Percentiles rank a stretch among this genome's conserved stretches.
These are phyloP conservation scores for Phyllosticta citribraziliensis DNA, from an alignment of 2,329 filamentous ascomycete species.

Conservation along the genomic window DNA sequence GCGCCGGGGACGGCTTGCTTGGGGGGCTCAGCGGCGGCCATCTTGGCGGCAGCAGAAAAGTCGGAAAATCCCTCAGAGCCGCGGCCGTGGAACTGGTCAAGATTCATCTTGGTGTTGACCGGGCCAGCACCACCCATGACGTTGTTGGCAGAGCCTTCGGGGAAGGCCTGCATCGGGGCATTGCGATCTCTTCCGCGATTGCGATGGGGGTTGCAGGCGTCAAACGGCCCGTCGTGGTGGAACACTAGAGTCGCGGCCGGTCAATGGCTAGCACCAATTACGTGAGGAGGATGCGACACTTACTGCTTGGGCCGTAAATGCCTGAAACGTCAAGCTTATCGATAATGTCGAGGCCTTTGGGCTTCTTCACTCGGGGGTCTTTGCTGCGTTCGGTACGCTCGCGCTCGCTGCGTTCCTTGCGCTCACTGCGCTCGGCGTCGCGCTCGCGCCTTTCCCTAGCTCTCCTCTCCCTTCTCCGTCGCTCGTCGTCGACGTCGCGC, in stretches of 20 bases:
- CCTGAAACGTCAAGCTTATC: slow-evolving; percentile 94
- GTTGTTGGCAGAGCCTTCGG: slow-evolving; percentile 87
- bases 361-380: slow-evolving; percentile 31
- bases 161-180: slow-evolving; percentile 94
- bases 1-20: slow-evolving; percentile 25
- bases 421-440: slow-evolving; percentile 39
- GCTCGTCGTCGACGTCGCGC: slow-evolving; percentile 48
- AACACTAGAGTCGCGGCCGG: slow-evolving; percentile 54
- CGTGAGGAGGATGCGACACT: slow-evolving; percentile 32
- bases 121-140: slow-evolving; percentile 80
- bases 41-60: slow-evolving; percentile 41
- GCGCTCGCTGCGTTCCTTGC: slow-evolving; percentile 14
- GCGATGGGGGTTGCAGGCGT: slow-evolving; percentile 88
- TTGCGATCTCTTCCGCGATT: slow-evolving; percentile 74
- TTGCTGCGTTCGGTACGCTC: slow-evolving; percentile 20
- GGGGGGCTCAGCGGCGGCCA: background rate
- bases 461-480: slow-evolving; percentile 36
- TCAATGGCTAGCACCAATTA: slow-evolving; percentile 11
- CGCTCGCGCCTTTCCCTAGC: slow-evolving; percentile 43
- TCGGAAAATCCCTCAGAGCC: slow-evolving; percentile 82
- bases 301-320: slow-evolving; percentile 86
- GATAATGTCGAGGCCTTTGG: slow-evolving; percentile 67
- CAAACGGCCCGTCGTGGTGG: slow-evolving; percentile 95
- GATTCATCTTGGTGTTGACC: slow-evolving; percentile 68
- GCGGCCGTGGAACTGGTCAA: slow-evolving; percentile 78